Evolutionary conservation across 225 moss, liverwort and hornwort genomes (phyloP), one percentile per base, ranked within the genome.

Genomic region (Lunularia cruciata): DNA sequence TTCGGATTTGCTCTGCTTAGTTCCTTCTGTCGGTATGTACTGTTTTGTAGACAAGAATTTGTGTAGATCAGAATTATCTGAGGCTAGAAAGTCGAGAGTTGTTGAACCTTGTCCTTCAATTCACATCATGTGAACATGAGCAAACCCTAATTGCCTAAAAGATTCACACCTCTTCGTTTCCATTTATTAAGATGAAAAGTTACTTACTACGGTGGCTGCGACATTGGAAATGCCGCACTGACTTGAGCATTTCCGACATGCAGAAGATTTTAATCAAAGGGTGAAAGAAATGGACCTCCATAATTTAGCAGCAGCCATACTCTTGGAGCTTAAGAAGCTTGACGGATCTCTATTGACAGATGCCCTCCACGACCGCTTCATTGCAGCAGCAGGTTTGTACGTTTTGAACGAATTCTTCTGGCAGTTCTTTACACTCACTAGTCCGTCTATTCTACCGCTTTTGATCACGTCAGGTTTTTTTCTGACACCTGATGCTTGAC

Each of bases 321-420:
- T 78, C 11, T 59, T 83, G 58, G 74, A 75, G 49, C 72, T 83
- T 4, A 75, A 55, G 47, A 78, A 75, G 31, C 57, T 78, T 6
- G 69, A 83, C 61, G 82, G 82, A 22, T 83, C 72, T 36, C 64
- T 83, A 4, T 58, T 83, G 57, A 78, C 82, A 37, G 51, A 43
- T 39, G 59, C 49, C 23, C 82, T 78, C 46, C 82, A 83, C 63
- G 75, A 83, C 38, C 78, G 78, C 32, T 83, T 83, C 52, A 53
- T 68, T 39, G 78, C 78, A 57, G 78, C 72, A 27, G 72, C 75
- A 75, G 81, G 81, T 82, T 68, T 58, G 73, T 43, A 6, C 61
- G 6, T 40, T n/a, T n/a, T 47, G 19, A 42, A 40, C 59, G 4
- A 38, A 60, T 20, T 9, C 22, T 36, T 13, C n/a, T 23, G 11